These are phyloP conservation scores for Plantago elongata DNA, from an alignment of 257 asterid species.

Conservation along the genomic window DNA sequence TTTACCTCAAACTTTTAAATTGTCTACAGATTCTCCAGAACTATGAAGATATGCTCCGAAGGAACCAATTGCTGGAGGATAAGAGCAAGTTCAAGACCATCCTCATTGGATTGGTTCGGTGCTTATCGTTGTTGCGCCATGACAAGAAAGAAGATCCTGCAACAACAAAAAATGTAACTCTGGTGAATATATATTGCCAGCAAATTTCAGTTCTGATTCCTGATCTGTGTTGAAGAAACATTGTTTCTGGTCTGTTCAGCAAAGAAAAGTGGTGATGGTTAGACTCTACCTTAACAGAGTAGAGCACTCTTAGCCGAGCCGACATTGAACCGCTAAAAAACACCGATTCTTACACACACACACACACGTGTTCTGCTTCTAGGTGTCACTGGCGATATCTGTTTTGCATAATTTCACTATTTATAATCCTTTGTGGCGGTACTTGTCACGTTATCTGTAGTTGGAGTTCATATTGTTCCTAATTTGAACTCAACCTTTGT, in stretches of 20 bases:
- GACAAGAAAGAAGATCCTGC: conserved; percentile 42
- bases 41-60: conserved; percentile 57
- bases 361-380: neutral
- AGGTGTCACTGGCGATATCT: conserved; percentile 7
- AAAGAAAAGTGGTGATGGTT: too few relatives aligned
- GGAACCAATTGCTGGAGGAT: conserved; percentile 74
- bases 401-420: neutral
- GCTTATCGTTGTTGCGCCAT: conserved; percentile 70
- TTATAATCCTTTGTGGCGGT: neutral
- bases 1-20: conserved; percentile 4
- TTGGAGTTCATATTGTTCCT: conserved; percentile 16
- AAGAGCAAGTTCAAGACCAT: conserved; percentile 62
- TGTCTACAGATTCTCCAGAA: conserved; percentile 68
- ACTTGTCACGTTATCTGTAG: conserved; percentile 5
- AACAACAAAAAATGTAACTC: conserved; percentile 48
- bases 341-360: neutral
- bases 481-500: conserved; percentile 17
- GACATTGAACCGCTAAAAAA: neutral
- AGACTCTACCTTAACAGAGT: too few relatives aligned
- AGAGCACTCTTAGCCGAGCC: too few relatives aligned
- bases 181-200: conserved; percentile 17
- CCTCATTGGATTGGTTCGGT: conserved; percentile 66
- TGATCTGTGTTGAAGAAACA: conserved; percentile 8
- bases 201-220: conserved; percentile 8
- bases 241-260: conserved; percentile 3